phyloP scores from a whole-genome alignment of 345 rosid genomes.

The Atalantia buxifolia region DNA sequence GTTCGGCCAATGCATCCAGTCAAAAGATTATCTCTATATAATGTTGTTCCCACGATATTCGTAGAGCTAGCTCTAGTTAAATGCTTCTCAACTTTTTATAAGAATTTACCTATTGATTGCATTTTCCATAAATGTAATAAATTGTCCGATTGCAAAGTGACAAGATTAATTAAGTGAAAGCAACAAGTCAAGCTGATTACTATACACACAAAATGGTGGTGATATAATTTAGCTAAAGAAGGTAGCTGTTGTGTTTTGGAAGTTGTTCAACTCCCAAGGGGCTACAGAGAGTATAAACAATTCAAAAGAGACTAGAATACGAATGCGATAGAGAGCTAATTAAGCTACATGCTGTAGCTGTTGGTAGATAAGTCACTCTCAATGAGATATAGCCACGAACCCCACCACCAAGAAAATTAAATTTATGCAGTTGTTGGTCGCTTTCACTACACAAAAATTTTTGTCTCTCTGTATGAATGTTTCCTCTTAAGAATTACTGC shows the following conservation, averaged over 20 bases:
- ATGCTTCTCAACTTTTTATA: no score
- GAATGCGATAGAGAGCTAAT: background rate
- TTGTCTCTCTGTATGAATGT: background rate
- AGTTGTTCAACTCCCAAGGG: background rate
- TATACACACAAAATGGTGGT: background rate
- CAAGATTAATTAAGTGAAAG: conserved; percentile 1
- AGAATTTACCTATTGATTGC: no score
- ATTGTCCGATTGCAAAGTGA: background rate
- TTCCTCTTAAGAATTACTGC: background rate
- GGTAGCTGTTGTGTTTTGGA: background rate
- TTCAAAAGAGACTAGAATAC: background rate
- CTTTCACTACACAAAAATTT: conserved; percentile 1
- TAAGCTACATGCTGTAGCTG: background rate
- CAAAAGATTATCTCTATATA: no score
- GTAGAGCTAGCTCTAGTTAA: no score
- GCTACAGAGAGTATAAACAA: background rate
- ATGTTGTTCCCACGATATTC: no score
- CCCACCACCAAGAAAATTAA: background rate
- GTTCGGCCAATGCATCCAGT: no score
- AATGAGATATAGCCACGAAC: conserved; percentile 1
- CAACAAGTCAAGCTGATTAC: background rate
- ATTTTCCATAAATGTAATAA: background rate
- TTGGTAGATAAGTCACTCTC: conserved; percentile 26
- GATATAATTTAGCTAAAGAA: background rate
- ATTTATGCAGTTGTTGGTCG: conserved; percentile 13